Evolutionary conservation across 176 grass and related monocot genomes (phyloP).

Genomic region (Bromus sterilis): DNA sequence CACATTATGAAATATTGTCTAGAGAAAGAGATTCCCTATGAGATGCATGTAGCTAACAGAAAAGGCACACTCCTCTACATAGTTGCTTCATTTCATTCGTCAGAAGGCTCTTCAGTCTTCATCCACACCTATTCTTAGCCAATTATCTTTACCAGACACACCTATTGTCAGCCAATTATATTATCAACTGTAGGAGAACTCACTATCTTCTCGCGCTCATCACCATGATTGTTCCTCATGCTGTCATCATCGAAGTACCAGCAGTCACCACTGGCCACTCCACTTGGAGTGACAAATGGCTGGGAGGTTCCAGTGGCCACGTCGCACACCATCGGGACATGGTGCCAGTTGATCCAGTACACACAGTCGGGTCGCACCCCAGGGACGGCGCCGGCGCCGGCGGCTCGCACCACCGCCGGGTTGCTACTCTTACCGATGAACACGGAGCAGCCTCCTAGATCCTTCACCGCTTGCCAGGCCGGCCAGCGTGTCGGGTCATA

Average conservation of each 20-base stretch:
- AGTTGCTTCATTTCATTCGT: too few species aligned
- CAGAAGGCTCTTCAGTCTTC: too few species aligned
- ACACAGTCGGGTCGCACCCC: background rate
- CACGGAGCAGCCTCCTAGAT: background rate
- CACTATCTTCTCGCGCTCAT: too few species aligned
- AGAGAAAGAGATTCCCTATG: too few species aligned
- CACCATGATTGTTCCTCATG: background rate
- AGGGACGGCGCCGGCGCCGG: background rate
- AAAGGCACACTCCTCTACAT: too few species aligned
- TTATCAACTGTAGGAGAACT: too few species aligned
- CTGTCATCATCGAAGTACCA: background rate
- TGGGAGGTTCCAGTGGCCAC: background rate
- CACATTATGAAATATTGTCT: too few species aligned
- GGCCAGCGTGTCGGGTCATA: background rate
- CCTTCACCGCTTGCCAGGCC: background rate
- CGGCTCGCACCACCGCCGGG: background rate
- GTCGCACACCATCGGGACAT: background rate
- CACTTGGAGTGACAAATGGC: background rate
- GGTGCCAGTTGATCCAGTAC: background rate
- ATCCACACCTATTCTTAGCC: too few species aligned
- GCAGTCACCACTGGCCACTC: background rate
- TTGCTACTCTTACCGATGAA: background rate
- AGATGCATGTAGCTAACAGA: too few species aligned
- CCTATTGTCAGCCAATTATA: too few species aligned
- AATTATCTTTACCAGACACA: too few species aligned